phyloP scores from a whole-genome alignment of 148 eudicot species.

The Fagopyrum tataricum region DNA sequence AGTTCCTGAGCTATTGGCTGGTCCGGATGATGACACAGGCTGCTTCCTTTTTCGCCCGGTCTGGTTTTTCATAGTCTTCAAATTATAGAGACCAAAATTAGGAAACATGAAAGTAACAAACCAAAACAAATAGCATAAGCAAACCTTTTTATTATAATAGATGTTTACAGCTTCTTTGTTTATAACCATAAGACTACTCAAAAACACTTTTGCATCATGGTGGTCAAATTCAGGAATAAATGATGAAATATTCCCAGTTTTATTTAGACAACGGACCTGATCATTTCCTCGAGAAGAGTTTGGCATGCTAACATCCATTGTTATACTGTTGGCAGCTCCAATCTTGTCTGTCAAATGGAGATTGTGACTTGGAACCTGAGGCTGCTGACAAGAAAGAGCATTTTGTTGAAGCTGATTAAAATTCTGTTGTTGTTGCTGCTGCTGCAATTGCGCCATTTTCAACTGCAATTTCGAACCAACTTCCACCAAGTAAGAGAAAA shows the following conservation, averaged over 20 bases:
- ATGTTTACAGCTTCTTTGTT: neutral
- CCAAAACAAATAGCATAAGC: neutral
- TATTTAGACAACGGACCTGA: constrained; percentile 47
- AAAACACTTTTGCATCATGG: neutral
- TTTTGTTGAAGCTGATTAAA: constrained; percentile 46
- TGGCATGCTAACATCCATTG: constrained; percentile 67
- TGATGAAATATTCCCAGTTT: neutral
- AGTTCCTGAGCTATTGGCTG: constrained; percentile 96
- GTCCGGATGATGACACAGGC: constrained; percentile 89
- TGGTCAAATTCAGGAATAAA: no score
- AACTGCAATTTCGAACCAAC: constrained; percentile 24
- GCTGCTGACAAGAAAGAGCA: constrained; percentile 47
- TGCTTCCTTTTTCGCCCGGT: constrained; percentile 88
- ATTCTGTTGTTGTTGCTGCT: constrained; percentile 34
- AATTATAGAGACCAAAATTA: constrained; percentile 23
- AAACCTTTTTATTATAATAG: neutral
- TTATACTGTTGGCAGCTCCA: constrained; percentile 44
- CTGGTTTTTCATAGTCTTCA: constrained; percentile 71
- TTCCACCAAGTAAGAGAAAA: neutral
- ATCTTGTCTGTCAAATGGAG: constrained; percentile 50
- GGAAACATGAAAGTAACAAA: constrained; percentile 16
- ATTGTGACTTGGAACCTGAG: constrained; percentile 41
- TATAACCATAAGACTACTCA: neutral
- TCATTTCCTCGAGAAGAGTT: constrained; percentile 74
- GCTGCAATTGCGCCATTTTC: constrained; percentile 53